Evolutionary conservation across 1,139 yeast genomes (phyloP), one percentile per base, ranked within the genome.

Genomic region (Blastobotrys capitulatus): DNA sequence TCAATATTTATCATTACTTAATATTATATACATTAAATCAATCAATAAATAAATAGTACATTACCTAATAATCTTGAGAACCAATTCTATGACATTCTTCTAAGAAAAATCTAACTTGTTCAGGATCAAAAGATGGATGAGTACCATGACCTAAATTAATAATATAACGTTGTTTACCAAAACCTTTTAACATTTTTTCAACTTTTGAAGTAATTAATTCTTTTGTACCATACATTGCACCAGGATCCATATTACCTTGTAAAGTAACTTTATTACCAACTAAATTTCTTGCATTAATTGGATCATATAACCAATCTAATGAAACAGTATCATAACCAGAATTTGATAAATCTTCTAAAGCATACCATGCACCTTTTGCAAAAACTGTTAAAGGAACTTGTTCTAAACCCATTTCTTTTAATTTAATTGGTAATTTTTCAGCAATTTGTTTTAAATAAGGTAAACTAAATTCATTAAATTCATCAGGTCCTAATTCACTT

Each of bases 281-380:
- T n/a, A 83, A 76, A 62, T 79, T 77, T 40, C 85, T 88, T 2
- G 97, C 97, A 54, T 86, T 88, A 49, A 75, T 80, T 25, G 98
- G 98, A 58, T 79, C 83, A 71, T 83, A 84, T 43, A 82, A 73
- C 97, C 97, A 92, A 68, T 92, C 98, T 51, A 92, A 76, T 2
- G 97, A 89, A 18, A 92, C 89, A 25, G 81, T 79, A 62, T 90
- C 83, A 69, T 88, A 94, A 8, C 94, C 95, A n/a, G 87, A 72
- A 40, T 80, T 81, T 63, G 96, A 86, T 55, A 92, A 74, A 50
- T 83, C 85, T 60, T 92, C 94, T 51, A 92, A 74, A 5, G 97
- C 97, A 62, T 89, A 92, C 97, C 97, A 92, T 0, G 98, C 95
- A 46, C 96, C 96, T 71, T 90, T 92, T 34, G 97, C 92, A 64